phyloP scores from a whole-genome alignment of 225 moss, liverwort and hornwort genomes.

The Neckera pumila region DNA sequence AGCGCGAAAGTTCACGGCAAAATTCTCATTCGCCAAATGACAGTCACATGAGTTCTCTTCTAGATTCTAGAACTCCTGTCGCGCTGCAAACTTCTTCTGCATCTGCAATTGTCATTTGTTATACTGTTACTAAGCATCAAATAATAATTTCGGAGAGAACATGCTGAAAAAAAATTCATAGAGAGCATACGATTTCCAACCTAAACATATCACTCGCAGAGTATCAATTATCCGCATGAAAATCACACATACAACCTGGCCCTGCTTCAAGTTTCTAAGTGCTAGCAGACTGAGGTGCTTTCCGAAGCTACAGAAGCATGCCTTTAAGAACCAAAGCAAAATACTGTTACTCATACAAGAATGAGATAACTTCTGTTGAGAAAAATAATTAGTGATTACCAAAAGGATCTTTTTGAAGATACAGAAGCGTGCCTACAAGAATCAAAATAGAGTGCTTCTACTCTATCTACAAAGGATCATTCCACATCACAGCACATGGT shows the following conservation, averaged over 20 bases:
- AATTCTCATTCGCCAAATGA: background rate
- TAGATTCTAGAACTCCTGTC: background rate
- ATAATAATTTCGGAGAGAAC: background rate
- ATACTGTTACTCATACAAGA: background rate
- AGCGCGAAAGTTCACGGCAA: background rate
- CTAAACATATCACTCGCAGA: background rate
- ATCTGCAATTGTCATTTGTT: background rate
- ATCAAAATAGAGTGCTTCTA: background rate
- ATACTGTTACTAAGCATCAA: background rate
- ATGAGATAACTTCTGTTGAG: background rate
- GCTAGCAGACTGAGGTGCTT: no score
- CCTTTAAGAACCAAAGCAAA: background rate
- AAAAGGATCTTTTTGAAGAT: background rate
- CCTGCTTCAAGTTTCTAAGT: background rate
- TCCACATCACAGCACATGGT: background rate
- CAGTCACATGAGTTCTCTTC: background rate
- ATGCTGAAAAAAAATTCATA: background rate
- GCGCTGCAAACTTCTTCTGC: background rate
- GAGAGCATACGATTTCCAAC: background rate
- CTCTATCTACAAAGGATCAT: background rate
- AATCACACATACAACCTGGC: background rate
- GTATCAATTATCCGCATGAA: background rate
- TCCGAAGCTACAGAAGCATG: background rate
- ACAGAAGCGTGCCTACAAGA: background rate
- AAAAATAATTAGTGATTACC: background rate